phyloP scores from a whole-genome alignment of 345 rosid species.

The Eucalyptus guilfoylei region DNA sequence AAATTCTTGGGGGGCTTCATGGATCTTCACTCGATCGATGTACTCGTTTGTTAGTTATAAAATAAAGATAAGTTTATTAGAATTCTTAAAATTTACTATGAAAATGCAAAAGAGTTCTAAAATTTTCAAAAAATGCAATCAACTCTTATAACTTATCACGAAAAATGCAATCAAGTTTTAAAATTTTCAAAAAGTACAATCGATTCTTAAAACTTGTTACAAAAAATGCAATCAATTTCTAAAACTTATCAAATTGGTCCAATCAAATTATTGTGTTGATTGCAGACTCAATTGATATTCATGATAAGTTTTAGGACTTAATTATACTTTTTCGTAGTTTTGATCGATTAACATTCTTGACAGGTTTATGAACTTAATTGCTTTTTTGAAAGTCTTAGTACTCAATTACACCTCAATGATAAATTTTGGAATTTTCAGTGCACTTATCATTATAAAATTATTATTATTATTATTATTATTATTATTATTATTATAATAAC shows the following conservation, averaged over 20 bases:
- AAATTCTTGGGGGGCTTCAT: neutral
- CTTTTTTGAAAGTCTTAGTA: too few relatives aligned
- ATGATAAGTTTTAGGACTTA: rapidly evolving
- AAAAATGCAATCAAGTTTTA: too few relatives aligned
- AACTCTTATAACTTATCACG: too few relatives aligned
- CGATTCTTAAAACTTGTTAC: too few relatives aligned
- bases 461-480: neutral
- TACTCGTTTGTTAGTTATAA: too few relatives aligned
- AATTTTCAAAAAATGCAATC: neutral
- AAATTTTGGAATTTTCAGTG: too few relatives aligned
- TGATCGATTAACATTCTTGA: rapidly evolving
- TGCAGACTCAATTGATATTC: too few relatives aligned
- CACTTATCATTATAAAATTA: neutral
- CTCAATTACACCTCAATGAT: too few relatives aligned
- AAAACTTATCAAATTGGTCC: rapidly evolving
- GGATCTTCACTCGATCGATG: neutral
- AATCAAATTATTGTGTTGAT: neutral
- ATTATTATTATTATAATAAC: neutral
- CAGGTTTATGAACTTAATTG: neutral
- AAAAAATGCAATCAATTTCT: rapidly evolving
- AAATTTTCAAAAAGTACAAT: too few relatives aligned
- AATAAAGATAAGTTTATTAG: neutral
- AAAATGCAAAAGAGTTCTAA: too few relatives aligned
- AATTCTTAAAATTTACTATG: too few relatives aligned
- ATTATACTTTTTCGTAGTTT: rapidly evolving